These are phyloP conservation scores for Cucurbita argyrosperma DNA, from an alignment of 306 rosid genomes.

Conservation along the genomic window DNA sequence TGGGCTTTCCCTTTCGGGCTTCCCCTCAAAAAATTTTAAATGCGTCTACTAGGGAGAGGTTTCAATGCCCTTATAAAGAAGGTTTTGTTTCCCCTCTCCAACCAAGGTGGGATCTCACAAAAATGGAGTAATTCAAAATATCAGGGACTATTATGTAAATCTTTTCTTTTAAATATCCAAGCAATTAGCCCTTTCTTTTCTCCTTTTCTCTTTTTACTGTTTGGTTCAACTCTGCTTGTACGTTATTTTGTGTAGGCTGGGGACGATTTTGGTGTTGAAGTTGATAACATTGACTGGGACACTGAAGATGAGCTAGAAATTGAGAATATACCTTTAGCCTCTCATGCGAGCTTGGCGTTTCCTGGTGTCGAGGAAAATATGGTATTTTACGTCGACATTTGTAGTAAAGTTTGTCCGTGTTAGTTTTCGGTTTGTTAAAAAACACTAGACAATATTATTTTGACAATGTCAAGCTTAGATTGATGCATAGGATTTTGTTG, in stretches of 20 bases:
- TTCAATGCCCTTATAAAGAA: too few species aligned
- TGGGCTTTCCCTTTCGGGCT: too few species aligned
- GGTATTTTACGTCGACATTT: slow-evolving; percentile 4
- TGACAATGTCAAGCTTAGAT: not conserved
- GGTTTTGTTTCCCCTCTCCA: too few species aligned
- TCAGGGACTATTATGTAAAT: not conserved
- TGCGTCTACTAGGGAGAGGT: too few species aligned
- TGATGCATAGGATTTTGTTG: not conserved
- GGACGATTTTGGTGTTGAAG: slow-evolving; percentile 37
- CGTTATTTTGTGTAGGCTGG: slow-evolving; percentile 38
- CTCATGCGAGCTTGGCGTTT: slow-evolving; percentile 30
- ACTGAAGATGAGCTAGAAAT: slow-evolving; percentile 80
- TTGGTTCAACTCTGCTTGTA: not conserved
- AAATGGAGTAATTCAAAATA: not conserved
- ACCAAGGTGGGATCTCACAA: too few species aligned
- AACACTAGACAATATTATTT: not conserved
- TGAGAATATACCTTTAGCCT: slow-evolving; percentile 33
- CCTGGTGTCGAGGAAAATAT: slow-evolving; percentile 27
- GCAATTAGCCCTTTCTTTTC: not conserved
- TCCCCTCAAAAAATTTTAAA: too few species aligned
- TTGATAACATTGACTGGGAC: slow-evolving; percentile 63
- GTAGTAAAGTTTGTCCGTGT: not conserved
- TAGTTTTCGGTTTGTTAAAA: not conserved
- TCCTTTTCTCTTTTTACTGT: not conserved
- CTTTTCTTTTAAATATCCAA: not conserved